phyloP scores from a whole-genome alignment of 805 yeast genomes.

The Kuraishia ogatae region DNA sequence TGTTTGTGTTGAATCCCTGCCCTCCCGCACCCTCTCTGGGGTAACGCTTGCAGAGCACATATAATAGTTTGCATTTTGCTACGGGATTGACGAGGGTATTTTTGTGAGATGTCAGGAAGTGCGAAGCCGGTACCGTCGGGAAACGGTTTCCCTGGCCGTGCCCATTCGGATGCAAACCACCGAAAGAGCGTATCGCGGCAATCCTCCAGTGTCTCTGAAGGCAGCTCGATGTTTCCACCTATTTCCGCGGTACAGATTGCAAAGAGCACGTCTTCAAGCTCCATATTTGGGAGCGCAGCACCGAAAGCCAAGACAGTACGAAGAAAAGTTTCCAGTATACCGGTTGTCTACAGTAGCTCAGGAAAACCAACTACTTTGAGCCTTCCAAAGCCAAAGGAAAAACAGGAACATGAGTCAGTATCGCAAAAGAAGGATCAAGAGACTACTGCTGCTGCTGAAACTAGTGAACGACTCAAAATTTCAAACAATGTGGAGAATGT shows the following conservation, averaged over 20 bases:
- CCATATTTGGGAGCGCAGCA: background rate
- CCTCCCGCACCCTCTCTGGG: background rate
- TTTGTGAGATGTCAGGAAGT: background rate
- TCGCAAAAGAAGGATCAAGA: background rate
- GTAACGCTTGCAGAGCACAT: background rate
- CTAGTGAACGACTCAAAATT: background rate
- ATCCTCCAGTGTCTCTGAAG: background rate
- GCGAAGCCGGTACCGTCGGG: background rate
- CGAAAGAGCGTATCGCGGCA: background rate
- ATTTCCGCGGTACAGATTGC: background rate
- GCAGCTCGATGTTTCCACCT: background rate
- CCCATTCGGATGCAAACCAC: background rate
- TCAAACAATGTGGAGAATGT: background rate
- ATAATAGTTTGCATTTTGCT: background rate
- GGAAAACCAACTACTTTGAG: conserved; percentile 6
- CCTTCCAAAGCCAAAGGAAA: background rate
- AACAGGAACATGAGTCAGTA: background rate
- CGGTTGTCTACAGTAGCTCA: conserved; percentile 6
- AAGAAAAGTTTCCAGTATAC: background rate
- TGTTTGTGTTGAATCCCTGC: no score
- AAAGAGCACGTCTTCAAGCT: background rate
- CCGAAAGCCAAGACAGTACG: background rate
- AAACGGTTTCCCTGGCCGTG: background rate
- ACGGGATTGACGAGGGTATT: background rate
- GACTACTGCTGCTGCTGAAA: no score